phyloP scores from a whole-genome alignment of 495 filamentous ascomycete species.

The Hypoxylon cercidicola region DNA sequence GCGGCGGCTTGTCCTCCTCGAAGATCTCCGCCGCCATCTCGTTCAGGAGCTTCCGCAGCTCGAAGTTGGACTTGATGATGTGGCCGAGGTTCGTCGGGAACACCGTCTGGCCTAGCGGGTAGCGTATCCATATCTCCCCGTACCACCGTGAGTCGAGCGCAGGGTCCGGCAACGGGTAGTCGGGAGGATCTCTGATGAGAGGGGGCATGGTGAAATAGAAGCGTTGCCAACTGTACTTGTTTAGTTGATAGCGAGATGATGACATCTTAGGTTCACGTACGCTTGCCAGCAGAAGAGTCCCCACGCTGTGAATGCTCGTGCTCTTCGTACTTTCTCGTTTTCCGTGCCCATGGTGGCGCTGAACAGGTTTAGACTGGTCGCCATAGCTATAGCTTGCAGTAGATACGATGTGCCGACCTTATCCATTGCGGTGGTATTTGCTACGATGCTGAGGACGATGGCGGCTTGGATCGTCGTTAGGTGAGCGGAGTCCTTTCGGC shows the following conservation, averaged over 20 bases:
- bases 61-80: conserved; percentile 47
- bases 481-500: conserved; percentile 18
- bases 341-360: conserved; percentile 22
- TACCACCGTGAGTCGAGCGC: conserved; percentile 46
- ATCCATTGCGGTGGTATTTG: conserved; percentile 49
- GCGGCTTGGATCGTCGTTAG: conserved; percentile 52
- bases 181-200: conserved; percentile 40
- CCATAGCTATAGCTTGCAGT: conserved; percentile 48
- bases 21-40: conserved; percentile 40
- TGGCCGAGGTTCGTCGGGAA: conserved; percentile 42
- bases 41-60: conserved; percentile 49
- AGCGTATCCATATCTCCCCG: conserved; percentile 52
- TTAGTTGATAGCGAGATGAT: conserved; percentile 8
- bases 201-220: conserved; percentile 47
- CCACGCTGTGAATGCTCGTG: conserved; percentile 52
- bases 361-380: conserved; percentile 47
- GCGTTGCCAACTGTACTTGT: conserved; percentile 35
- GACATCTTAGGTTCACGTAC: conserved; percentile 37
- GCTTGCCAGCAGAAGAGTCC: conserved; percentile 49
- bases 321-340: conserved; percentile 30
- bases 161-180: conserved; percentile 46
- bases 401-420: conserved; percentile 50
- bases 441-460: conserved; percentile 43
- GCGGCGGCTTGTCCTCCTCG: conserved; percentile 15
- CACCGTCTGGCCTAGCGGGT: conserved; percentile 41